Conservation (phyloP, 2,329 filamentous ascomycete species). For the Lecanoromycetidae sp. region DNA sequence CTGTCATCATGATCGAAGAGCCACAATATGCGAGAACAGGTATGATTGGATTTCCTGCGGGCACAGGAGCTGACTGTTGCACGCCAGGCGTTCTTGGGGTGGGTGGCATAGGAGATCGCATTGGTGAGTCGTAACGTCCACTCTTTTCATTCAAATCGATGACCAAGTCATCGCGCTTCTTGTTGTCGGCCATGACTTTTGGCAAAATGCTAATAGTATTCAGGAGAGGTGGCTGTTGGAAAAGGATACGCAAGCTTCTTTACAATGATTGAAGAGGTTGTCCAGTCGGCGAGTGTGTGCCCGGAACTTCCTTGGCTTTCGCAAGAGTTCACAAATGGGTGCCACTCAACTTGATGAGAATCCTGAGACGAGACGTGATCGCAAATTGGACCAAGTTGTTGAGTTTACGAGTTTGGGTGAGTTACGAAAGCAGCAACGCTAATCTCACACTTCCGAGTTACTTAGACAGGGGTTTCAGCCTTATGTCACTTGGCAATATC, state of each 20-base stretch:
- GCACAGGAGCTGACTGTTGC: slow-evolving; percentile 30
- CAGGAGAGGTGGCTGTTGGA: neutral
- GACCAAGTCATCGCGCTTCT: slow-evolving; percentile 67
- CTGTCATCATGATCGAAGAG: slow-evolving; percentile 97
- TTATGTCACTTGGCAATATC: too few relatives aligned
- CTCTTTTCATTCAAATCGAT: slow-evolving; percentile 56
- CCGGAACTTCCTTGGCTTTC: too few relatives aligned
- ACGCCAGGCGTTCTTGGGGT: slow-evolving; percentile 26
- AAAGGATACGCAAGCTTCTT: slow-evolving; percentile 1
- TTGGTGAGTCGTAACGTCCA: slow-evolving; percentile 42
- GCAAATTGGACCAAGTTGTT: too few relatives aligned
- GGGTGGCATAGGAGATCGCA: slow-evolving; percentile 28
- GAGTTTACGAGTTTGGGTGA: too few relatives aligned
- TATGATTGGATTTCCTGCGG: slow-evolving; percentile 64
- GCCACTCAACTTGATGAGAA: too few relatives aligned
- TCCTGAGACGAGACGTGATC: too few relatives aligned
- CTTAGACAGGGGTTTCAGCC: too few relatives aligned
- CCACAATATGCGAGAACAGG: slow-evolving; percentile 85
- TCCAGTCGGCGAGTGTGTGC: too few relatives aligned
- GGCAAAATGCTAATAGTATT: neutral
- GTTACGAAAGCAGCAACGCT: too few relatives aligned
- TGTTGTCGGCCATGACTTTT: slow-evolving; percentile 67
- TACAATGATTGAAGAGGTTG: neutral
- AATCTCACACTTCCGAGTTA: too few relatives aligned
- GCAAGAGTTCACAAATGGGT: too few relatives aligned